These are phyloP conservation scores for Aegilops umbellulata DNA, from an alignment of 176 grass and related monocot species.

Conservation along the genomic window DNA sequence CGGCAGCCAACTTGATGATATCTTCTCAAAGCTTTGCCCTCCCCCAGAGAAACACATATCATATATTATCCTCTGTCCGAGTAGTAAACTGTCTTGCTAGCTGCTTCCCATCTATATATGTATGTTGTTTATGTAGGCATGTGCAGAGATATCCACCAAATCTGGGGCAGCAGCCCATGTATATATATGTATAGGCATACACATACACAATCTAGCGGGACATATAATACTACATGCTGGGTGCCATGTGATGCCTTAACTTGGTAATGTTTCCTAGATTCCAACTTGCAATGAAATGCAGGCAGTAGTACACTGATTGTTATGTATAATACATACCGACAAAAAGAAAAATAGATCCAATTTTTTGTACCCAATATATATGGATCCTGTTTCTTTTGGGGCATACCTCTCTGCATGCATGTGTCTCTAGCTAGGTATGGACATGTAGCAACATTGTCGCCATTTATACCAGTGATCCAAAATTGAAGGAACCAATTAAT, in stretches of 20 bases:
- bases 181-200: constrained; percentile 5
- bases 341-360: not conserved
- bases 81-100: constrained; percentile 46
- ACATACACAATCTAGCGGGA: constrained; percentile 48
- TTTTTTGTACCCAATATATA: not conserved
- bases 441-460: constrained; percentile 27
- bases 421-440: constrained; percentile 40
- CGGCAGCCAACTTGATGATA: constrained; percentile 37
- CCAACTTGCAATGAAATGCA: constrained; percentile 41
- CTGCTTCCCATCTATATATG: constrained; percentile 33
- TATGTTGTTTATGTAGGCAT: constrained; percentile 45
- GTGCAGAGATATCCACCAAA: constrained; percentile 63
- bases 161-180: constrained; percentile 38
- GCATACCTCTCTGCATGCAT: constrained; percentile 22
- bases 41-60: constrained; percentile 41
- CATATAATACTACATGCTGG: constrained; percentile 47
- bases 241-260: constrained; percentile 60
- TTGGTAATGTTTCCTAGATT: constrained; percentile 85
- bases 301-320: constrained; percentile 22
- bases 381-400: constrained; percentile 11
- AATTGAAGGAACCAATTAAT: constrained; percentile 28
- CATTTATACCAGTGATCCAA: constrained; percentile 19
- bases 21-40: constrained; percentile 34
- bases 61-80: constrained; percentile 47
- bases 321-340: constrained; percentile 7